Evolutionary conservation across 805 yeast species (phyloP).

Genomic region (Candida argentea): DNA sequence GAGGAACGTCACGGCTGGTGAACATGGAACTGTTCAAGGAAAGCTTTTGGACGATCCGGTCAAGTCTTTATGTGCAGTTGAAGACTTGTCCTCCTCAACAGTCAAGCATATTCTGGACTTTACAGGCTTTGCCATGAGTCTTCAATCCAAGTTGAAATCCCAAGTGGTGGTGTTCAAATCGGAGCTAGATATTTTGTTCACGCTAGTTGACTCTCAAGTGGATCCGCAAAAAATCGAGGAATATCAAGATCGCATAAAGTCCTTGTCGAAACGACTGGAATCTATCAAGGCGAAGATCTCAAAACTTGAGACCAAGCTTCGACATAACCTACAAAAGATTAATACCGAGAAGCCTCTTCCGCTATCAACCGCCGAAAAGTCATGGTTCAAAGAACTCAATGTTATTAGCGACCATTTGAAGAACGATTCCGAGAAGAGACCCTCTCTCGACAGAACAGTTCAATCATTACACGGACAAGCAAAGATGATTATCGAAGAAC

Average conservation of each 20-base stretch:
- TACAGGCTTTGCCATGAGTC: conserved; percentile 10
- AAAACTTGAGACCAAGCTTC: conserved; percentile 13
- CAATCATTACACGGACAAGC: conserved; percentile 14
- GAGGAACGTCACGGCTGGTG: too few relatives aligned
- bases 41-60: background rate
- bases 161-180: conserved; percentile 16
- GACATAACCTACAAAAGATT: conserved; percentile 13
- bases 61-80: conserved; percentile 6
- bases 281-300: conserved; percentile 11
- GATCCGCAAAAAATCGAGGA: conserved; percentile 1
- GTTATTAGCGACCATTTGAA: conserved; percentile 8
- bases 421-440: conserved; percentile 4
- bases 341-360: conserved; percentile 17
- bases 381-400: conserved; percentile 30
- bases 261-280: conserved; percentile 12
- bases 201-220: background rate
- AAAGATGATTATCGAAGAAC: conserved; percentile 5
- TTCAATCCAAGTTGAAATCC: conserved; percentile 10
- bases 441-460: conserved; percentile 7
- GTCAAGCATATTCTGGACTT: conserved; percentile 8
- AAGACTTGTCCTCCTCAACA: conserved; percentile 11
- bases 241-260: conserved; percentile 4
- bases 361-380: conserved; percentile 22
- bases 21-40: too few relatives aligned
- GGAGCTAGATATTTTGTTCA: conserved; percentile 8